Conservation (phyloP, 345 rosid species). For the Linum tenue region DNA sequence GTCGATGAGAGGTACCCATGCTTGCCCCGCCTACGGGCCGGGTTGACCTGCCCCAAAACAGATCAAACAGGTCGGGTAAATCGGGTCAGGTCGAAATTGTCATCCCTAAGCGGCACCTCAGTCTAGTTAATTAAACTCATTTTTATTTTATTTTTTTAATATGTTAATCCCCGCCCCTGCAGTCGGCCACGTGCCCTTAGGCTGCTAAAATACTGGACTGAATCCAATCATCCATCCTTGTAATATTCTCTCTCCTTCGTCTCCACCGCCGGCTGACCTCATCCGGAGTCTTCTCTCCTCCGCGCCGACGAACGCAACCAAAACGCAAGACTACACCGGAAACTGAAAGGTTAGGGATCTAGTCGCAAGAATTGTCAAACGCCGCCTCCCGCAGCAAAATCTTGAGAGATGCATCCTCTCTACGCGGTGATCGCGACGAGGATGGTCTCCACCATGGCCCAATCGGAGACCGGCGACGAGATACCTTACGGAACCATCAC, state of each 20-base stretch:
- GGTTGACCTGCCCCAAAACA: too few relatives aligned
- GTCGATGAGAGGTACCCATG: too few relatives aligned
- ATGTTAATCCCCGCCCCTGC: neutral
- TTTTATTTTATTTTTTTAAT: too few relatives aligned
- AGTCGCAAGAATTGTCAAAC: neutral
- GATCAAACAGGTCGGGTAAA: too few relatives aligned
- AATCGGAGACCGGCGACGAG: slow-evolving; percentile 25
- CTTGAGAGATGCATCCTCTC: slow-evolving; percentile 45
- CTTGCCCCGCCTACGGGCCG: too few relatives aligned
- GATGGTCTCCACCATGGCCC: slow-evolving; percentile 36
- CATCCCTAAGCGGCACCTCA: too few relatives aligned
- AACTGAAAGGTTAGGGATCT: too few relatives aligned
- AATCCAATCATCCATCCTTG: neutral
- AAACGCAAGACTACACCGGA: too few relatives aligned
- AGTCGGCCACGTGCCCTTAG: neutral
- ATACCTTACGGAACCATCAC: slow-evolving; percentile 49
- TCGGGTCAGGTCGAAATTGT: too few relatives aligned
- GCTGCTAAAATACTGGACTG: neutral
- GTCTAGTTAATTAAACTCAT: neutral
- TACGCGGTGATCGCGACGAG: slow-evolving; percentile 57
- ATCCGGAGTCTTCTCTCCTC: neutral
- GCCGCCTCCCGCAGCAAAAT: neutral
- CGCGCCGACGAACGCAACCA: neutral
- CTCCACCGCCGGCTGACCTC: neutral
- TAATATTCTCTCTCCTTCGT: neutral